Base-by-base conservation (phyloP, 2,329 filamentous ascomycete species). In the Aspergillus thermomutatus region DNA sequence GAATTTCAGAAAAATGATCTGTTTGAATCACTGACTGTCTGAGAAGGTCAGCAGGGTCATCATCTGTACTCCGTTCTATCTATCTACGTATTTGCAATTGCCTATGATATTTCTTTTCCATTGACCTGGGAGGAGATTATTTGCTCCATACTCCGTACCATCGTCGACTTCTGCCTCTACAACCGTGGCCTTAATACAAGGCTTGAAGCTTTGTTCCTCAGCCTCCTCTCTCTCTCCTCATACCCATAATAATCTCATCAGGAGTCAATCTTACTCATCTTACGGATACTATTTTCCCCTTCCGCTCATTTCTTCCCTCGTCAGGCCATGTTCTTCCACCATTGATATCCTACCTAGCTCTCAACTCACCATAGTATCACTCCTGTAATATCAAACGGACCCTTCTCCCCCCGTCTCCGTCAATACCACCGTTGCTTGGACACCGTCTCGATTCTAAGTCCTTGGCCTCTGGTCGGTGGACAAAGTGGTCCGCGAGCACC, bases 251-350 rank as follows among this genome's bases (percentile, higher is more conserved):
- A 17, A 37, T 31, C 28, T 31, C 28, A 10, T 31, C 28, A 31
- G 28, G 28, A 31, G 28, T 14, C 1, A 31, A 31, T 17, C 31
- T 37, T 17, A 37, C 31, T 37, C 31, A 37, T 37, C 31, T 25
- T 40, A n/a, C n/a, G n/a, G n/a, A n/a, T n/a, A 26, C 19, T 43
- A 19, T 31, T 54, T 48, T 52, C 54, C 50, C 48, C 37, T 8
- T 19, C 43, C 8, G 21, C n/a, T 17, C n/a, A 37, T 37, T 17
- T 37, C 14, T 37, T 17, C 17, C 31, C 14, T 37, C 5, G 31
- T 37, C 31, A 37, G 31, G 14, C 31, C 31, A 37, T 37, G 27
- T 51, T 49, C 26, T 52, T 56, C 52, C 54, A 49, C 46, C 21
- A 40, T 27, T 49, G 14, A 25, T 9, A n/a, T n/a, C n/a, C 21